Evolutionary conservation across 345 rosid species (phyloP), one percentile per base, ranked within the genome.

Genomic region (Psidium friedrichsthalianum): DNA sequence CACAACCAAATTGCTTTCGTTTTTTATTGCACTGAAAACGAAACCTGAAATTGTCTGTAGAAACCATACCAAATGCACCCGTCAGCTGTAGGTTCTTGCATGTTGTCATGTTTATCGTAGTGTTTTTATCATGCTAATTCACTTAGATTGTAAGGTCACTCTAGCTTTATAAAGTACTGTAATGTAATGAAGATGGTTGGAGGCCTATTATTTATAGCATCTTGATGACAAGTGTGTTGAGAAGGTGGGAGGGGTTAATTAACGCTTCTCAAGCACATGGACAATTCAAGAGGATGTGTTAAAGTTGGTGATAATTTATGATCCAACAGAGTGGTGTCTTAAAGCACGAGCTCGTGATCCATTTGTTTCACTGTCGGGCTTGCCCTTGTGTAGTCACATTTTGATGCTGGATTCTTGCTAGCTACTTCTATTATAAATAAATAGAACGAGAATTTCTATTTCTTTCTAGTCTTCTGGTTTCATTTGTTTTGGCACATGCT

Each of bases 301-400:
- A 0, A 69, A 69, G 22, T 64, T 15, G 42, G 42, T 29, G 76
- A 64, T 64, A 29, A 29, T 64, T 29, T 64, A 64, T 64, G 76
- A 64, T 64, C 0, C 76, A 64, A 64, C 42, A 7, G 7, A 36
- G 42, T 36, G 42, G 80, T 69, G 36, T 36, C 13, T 69, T 69
- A 69, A 36, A 9, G 24, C 80, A 64, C 42, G 10, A 64, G 76
- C 42, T 64, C 22, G 7, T 16, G 76, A 64, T 69, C 80, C 36
- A 9, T 8, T 69, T 69, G 80, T 69, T 36, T 9, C 24, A 1
- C 80, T 69, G 24, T 69, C 0, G 0, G 12, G 78, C 47, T 32
- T 32, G 78, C 78, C 47, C 44, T 32, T 32, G 44, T 0, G 1
- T 8, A 69, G 25, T 32, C 3, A 69, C 6, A 0, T 0, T 69